Evolutionary conservation across 1,284 basidiomycete species (phyloP).

Genomic region (Melampsora larici-populina): DNA sequence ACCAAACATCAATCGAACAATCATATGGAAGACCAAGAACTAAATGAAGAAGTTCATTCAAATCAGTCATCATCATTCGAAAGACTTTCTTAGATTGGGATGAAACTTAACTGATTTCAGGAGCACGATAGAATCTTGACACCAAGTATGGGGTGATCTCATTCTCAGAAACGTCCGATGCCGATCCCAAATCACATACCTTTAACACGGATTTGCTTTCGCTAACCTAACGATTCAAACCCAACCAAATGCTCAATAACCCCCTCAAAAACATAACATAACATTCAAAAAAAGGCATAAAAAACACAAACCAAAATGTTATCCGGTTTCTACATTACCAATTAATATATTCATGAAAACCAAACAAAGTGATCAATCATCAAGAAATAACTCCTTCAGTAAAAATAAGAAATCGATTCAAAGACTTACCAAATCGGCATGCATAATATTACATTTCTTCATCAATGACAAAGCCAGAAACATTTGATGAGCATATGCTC

Average conservation of each 20-base stretch:
- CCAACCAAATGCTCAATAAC: not conserved
- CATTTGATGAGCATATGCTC: conserved; percentile 93
- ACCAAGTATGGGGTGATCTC: conserved; percentile 98
- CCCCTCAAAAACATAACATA: not conserved
- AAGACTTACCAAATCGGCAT: conserved; percentile 72
- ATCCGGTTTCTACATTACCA: conserved; percentile 67
- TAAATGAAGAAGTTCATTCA: conserved; percentile 52
- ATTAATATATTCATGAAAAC: not conserved
- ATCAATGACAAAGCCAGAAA: conserved; percentile 82
- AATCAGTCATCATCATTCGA: not conserved
- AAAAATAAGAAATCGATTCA: not conserved
- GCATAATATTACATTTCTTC: conserved; percentile 86
- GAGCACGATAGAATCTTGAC: conserved; percentile 94
- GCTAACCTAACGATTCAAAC: conserved; percentile 65
- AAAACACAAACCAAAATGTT: conserved; percentile 73
- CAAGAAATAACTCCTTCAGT: not conserved
- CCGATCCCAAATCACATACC: conserved; percentile 93
- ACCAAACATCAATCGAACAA: conserved; percentile 91
- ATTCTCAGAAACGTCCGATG: conserved; percentile 85
- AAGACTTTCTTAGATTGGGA: not conserved
- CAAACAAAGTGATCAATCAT: not conserved
- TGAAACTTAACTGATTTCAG: conserved; percentile 82
- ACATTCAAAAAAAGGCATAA: not conserved
- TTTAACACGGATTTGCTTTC: conserved; percentile 91
- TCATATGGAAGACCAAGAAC: conserved; percentile 95